Percentiles rank a stretch among this genome's conserved stretches.
Evolutionary conservation across 768 basidiomycete species (phyloP).

Genomic region (Sarcodon aspratus): DNA sequence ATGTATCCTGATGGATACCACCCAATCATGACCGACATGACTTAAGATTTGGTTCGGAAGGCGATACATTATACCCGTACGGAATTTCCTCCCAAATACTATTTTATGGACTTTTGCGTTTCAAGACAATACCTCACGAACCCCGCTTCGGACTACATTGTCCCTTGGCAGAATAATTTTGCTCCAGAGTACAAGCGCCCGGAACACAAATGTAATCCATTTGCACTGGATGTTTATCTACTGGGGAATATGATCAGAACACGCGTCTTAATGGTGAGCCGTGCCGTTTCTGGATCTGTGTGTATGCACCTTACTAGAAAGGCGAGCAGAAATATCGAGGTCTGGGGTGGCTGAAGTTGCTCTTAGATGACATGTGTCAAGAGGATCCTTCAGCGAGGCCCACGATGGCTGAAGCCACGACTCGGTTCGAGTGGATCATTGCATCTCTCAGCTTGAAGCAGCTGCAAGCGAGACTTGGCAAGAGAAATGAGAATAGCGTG

Average conservation of each 20-base stretch:
- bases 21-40: neutral
- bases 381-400: slow-evolving; percentile 16
- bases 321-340: slow-evolving; percentile 9
- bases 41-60: neutral
- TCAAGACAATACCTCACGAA: slow-evolving; percentile 1
- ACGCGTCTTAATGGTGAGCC: slow-evolving; percentile 1
- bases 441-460: neutral
- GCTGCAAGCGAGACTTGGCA: no score
- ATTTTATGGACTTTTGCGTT: slow-evolving; percentile 14
- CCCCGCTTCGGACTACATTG: neutral
- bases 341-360: slow-evolving; percentile 13
- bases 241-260: slow-evolving; percentile 1
- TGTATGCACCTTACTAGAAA: neutral
- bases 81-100: slow-evolving; percentile 14
- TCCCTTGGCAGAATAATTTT: neutral
- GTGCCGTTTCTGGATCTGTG: slow-evolving; percentile 1
- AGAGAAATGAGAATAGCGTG: no score
- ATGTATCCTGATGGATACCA: slow-evolving; percentile 10
- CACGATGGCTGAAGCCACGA: slow-evolving; percentile 8
- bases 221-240: slow-evolving; percentile 3
- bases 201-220: slow-evolving; percentile 8
- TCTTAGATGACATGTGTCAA: slow-evolving; percentile 15
- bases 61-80: slow-evolving; percentile 10
- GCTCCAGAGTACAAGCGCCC: slow-evolving; percentile 10
- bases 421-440: slow-evolving; percentile 5